Evolutionary conservation across 164 flowering plant genomes (phyloP), one percentile per base, ranked within the genome.

Genomic region (Sedum album): DNA sequence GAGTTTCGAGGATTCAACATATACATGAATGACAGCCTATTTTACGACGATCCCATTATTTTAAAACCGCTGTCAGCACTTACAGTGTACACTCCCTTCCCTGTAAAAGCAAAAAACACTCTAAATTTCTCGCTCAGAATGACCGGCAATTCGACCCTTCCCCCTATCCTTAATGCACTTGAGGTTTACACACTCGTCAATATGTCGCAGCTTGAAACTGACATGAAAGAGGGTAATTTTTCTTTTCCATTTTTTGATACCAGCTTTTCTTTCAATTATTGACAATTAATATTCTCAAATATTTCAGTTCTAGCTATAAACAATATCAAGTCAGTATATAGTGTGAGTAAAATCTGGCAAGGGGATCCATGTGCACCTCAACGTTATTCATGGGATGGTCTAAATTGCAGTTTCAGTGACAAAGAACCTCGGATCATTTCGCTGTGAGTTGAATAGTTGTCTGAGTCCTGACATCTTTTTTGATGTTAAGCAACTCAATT

Each of bases 161-260:
- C 78, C 0, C 84, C 84, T 9, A 67, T 76, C 42, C 7, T 81
- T 35, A 81, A 81, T 46, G 84, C 84, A 30, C 0, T 73, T 41
- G 80, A 81, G 71, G 6, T 72, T 39, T 79, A 69, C 41, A 20
- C 8, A 5, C 61, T 53, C 2, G 46, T 33, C 8, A 30, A 76
- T 5, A 33, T 78, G 60, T 36, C 23, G 1, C 64, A 67, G 36
- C 55, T 53, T 26, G 49, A 49, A 26, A 74, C 81, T 55, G 17
- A 60, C 39, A 69, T 62, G 60, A 20, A 39, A 42, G 76, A 80
- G 53, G 79, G 82, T 79, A 73, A 35, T 35, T 35, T 35, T 35
- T 35, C 7, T 35, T 35, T 35, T 35, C n/a, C n/a, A n/a, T n/a
- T 14, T 2, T 44, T 9, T 44, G 0, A 10, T 8, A 10, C 48